A percentile compares a stretch with the other conserved stretches of the same genome.
Conservation (phyloP, 2,329 filamentous ascomycete species). For the Penicillium sp. region DNA sequence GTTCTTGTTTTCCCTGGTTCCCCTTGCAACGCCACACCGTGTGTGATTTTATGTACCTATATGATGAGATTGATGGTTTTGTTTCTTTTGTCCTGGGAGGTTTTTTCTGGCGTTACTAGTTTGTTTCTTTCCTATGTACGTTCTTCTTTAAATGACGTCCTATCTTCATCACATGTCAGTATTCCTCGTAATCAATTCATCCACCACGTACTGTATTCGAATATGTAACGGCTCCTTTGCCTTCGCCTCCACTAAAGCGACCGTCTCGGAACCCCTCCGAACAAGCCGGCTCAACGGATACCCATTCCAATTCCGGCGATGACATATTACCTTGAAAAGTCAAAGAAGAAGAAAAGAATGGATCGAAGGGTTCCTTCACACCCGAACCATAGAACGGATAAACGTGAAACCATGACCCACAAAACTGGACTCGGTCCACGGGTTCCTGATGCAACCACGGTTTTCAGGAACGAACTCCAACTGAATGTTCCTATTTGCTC, state of each 20-base stretch:
- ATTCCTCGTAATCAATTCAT: neutral
- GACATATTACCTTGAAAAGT: neutral
- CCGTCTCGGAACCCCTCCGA: neutral
- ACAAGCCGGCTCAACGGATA: neutral
- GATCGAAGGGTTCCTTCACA: neutral
- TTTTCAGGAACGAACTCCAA: neutral
- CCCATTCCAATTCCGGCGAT: slow-evolving; percentile 8
- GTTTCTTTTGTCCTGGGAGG: slow-evolving; percentile 9
- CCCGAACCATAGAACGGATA: neutral
- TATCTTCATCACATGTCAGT: neutral
- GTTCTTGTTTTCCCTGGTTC: neutral
- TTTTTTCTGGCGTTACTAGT: neutral
- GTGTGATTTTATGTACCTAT: slow-evolving; percentile 29
- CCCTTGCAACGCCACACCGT: slow-evolving; percentile 4
- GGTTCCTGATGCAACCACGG: neutral
- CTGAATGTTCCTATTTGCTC: too few relatives aligned
- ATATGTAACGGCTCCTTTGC: too few relatives aligned
- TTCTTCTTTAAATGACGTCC: slow-evolving; percentile 1
- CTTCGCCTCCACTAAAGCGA: neutral
- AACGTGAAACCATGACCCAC: neutral
- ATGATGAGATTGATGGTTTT: slow-evolving; percentile 36
- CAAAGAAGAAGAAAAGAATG: neutral
- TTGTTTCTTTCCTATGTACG: neutral
- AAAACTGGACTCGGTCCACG: neutral
- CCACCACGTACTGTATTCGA: neutral